Base-by-base conservation (phyloP, 176 grass and related monocot genomes). In the Rhynchospora pubera region DNA sequence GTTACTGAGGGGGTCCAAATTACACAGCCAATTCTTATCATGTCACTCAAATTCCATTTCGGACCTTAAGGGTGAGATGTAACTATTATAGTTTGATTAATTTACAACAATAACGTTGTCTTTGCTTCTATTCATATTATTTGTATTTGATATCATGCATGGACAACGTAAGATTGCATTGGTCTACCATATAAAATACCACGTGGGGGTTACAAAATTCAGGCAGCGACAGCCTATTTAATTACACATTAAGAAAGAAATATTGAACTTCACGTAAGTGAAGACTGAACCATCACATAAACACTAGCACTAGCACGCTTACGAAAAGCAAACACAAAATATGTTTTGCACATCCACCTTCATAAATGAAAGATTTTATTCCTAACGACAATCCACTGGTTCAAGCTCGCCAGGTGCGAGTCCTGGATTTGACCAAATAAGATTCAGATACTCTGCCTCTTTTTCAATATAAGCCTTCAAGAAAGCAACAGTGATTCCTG, bases 401-500 rank as follows among this genome's bases (percentile, higher is more conserved):
- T 88, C 77, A 5, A 93, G 86, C 7, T 65, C 82, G 68, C 63
- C 81, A 0, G 91, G 88, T 9, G 88, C 88, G 2, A 85, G 13
- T 59, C 7, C 57, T 5, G 84, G 88, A 13, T 93, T 69, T 44
- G 67, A 62, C 12, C 88, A 9, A 82, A 93, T 86, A 51, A 6
- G 62, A 3, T 65, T 82, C 7, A 90, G 56, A 87, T 93, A 78
- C 4, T 5, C 63, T 16, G 68, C 79, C 72, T 88, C 46, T 14
- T 42, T 81, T 22, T 24, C 39, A 14, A 88, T 5, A 62, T 53
- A 68, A 51, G 80, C 86, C 78, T 82, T 86, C 34, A 90, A 52
- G 46, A 90, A 93, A 0, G 88, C 91, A 23, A 90, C 48, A 34
- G 78, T 74, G 24, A 90, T 81, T 45, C 91, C 91, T 0, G 80